Base-by-base conservation (phyloP, 2,329 filamentous ascomycete species). In the Neurospora sp. region DNA sequence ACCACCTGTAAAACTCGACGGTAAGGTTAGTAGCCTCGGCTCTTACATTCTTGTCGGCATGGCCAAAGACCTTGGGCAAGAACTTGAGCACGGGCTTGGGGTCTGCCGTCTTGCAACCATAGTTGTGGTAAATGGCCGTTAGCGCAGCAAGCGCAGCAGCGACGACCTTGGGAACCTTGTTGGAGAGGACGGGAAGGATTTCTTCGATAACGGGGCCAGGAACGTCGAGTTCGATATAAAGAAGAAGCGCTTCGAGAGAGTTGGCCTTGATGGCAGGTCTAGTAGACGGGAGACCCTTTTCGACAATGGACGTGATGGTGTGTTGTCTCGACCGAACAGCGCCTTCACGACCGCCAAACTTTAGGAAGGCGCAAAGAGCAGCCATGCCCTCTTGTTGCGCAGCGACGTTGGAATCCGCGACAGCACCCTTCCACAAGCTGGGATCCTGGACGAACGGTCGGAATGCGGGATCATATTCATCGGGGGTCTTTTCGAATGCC, bases 21-120 rank as follows among this genome's bases (percentile, higher is more conserved):
- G 95, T 91, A 70, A 99, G 84, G 75, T 91, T 93, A 66, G 96
- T 96, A 38, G 94, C 93, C 79, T 97, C 96, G 3, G 94, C 93
- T 80, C 96, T 91, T 17, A 99, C 93, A 78, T 98, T 98, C 82
- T 99, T 99, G 84, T 99, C 96, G 39, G 96, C 95, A 79, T 98
- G 96, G 23, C 93, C 93, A 78, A 97, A 99, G 1, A 90, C 91
- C 78, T 98, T 98, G 0, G 96, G 94, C 2, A 99, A 83, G 6
- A 88, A 82, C 78, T 99, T 99, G 66, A 99, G 85, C 5, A 96
- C 89, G 0, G 93, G 91, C 78, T 99, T 99, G 0, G 96, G 95
- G 76, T 99, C 96, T 66, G 95, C 91, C 2, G 92, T 88, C 82
- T 97, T 98, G 85, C 93, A 96, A 70, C 96, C 96, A 79, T 94